Evolutionary conservation across 2,329 filamentous ascomycete genomes (phyloP), one percentile per base, ranked within the genome.

Genomic region (Pseudogymnoascus sp.): DNA sequence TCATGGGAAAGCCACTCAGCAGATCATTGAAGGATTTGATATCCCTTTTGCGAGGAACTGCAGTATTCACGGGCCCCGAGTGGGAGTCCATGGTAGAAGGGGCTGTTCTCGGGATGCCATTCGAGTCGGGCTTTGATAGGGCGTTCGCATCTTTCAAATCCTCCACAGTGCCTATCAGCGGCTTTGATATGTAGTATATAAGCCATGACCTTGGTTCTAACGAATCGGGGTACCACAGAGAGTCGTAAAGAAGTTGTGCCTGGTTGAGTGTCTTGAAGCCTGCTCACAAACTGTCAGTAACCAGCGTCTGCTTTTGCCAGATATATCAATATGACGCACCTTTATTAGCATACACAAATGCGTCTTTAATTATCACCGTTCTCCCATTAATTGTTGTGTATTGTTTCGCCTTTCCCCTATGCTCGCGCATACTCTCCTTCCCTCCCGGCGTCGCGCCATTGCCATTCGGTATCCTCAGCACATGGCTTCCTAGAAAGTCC

Each of bases 401-500:
- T 72, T 96, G 92, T 76, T 92, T 96, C 33, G 94, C 91, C 81
- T 97, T 97, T 67, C 89, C 90, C 74, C 92, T 87, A 73, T 85
- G 89, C 77, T 99, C 94, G 66, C 93, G 87, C 69, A 95, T 78
- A 71, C 86, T 91, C 68, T 87, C 84, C 76, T 85, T 86, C 63
- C 77, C 81, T 68, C 80, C 82, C 23, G 77, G 75, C 66, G 76
- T 76, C 65, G 75, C 74, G 62, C 76, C 76, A 63, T 80, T 76
- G 63, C 78, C 78, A 61, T 78, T 78, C 43, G 91, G 88, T 68
- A 97, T 86, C 69, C 92, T 91, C 72, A 99, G 81, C 63, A 97
- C 92, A 89, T 99, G 94, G 80, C 94, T 97, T 66, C 87, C 91
- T 63, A 99, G 83, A 74, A 99, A 97, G 70, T 99, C 94, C 74